Evolutionary conservation across 139 green algal species (phyloP).

Genomic region (Chlorella sp.): DNA sequence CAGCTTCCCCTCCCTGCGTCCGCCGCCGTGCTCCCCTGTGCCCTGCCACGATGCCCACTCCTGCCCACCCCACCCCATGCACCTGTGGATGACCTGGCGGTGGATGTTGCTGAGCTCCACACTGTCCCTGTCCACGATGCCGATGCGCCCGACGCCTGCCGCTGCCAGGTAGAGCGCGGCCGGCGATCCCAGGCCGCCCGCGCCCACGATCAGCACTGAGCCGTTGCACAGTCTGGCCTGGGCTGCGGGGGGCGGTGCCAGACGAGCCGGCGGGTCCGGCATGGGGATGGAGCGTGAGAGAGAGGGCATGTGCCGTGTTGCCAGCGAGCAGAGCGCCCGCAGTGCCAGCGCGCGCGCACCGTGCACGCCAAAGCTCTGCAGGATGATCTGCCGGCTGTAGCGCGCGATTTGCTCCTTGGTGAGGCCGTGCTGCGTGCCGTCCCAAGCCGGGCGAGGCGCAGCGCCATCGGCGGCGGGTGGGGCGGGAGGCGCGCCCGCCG

Average conservation of each 20-base stretch:
- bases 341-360: conserved; percentile 28
- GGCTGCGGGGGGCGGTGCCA: conserved; percentile 31
- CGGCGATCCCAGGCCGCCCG: conserved; percentile 87
- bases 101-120: conserved; percentile 93
- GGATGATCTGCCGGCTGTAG: conserved; percentile 87
- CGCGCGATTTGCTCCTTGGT: conserved; percentile 67
- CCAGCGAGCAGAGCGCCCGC: background rate
- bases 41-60: background rate
- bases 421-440: conserved; percentile 59
- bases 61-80: background rate
- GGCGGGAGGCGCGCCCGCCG: background rate
- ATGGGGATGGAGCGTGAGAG: background rate
- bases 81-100: conserved; percentile 78
- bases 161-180: conserved; percentile 86
- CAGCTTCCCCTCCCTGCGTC: too few species aligned
- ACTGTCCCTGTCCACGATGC: conserved; percentile 82
- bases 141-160: conserved; percentile 77
- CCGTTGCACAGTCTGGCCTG: conserved; percentile 67
- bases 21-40: background rate
- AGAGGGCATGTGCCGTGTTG: background rate
- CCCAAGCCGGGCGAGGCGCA: background rate
- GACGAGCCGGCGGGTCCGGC: background rate
- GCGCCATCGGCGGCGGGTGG: background rate
- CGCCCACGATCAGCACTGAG: conserved; percentile 84
- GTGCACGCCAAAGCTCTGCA: conserved; percentile 78